Base-by-base conservation (phyloP, 2,329 filamentous ascomycete species). In the Pseudopyricularia javanii region DNA sequence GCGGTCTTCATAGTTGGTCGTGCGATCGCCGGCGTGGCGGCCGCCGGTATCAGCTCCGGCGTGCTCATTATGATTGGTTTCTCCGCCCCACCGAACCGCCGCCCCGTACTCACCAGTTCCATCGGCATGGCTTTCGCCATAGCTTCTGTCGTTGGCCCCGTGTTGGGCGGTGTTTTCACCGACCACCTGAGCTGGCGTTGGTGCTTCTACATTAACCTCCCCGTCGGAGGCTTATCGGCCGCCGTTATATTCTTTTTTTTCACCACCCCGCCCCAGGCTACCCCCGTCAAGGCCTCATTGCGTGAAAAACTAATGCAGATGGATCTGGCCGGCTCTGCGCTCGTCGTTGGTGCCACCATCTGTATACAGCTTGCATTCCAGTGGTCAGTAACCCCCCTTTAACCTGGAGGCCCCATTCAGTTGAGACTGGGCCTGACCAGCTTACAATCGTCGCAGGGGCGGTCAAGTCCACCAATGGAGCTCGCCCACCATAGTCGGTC, bases 401-500 rank as follows among this genome's bases (percentile, higher is more conserved):
- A n/a, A n/a, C n/a, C n/a, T n/a, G n/a, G n/a, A n/a, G n/a, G n/a
- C n/a, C n/a, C n/a, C n/a, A n/a, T n/a, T n/a, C n/a, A n/a, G n/a
- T n/a, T n/a, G n/a, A n/a, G n/a, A n/a, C n/a, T n/a, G n/a, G n/a
- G n/a, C n/a, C n/a, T n/a, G n/a, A n/a, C n/a, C n/a, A n/a, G n/a
- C n/a, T n/a, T n/a, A n/a, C n/a, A 30, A 30, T 5, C 28, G 9
- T 30, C 15, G 14, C 15, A 35, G 33, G 33, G 33, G 33, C 33
- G 33, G 33, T 12, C 33, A 35, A 35, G 11, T 35, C 33, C 47
- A 75, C 53, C 79, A 82, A 0, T 86, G 83, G 83, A 64, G 66
- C 54, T 85, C 81, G 0, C 68, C 79, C 0, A 75, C 72, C 2
- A 79, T 86, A 14, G 66, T 86, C 49, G 82, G 79, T 61, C 71